Conservation (phyloP, 1,139 yeast species). For the Arxiozyma telluris region DNA sequence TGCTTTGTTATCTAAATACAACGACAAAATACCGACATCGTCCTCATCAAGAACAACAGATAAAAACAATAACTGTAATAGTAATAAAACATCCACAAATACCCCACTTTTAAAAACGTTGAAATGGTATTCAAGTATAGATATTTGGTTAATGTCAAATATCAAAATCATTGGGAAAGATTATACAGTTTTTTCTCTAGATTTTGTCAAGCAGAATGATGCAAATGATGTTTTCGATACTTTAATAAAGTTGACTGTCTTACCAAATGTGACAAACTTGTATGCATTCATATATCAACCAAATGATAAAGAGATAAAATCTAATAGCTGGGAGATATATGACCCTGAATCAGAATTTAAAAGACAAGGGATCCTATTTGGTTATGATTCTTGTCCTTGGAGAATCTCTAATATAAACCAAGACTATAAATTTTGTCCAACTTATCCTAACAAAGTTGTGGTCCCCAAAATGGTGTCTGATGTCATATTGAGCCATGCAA, state of each 20-base stretch:
- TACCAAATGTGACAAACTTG: slow-evolving; percentile 45
- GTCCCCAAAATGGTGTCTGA: slow-evolving; percentile 76
- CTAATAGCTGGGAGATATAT: slow-evolving; percentile 67
- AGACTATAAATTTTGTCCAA: slow-evolving; percentile 58
- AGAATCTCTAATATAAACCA: slow-evolving; percentile 56
- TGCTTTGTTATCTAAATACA: slow-evolving; percentile 25
- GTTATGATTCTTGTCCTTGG: slow-evolving; percentile 41
- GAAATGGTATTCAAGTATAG: slow-evolving; percentile 28
- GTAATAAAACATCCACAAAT: slow-evolving; percentile 6
- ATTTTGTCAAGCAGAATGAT: slow-evolving; percentile 49
- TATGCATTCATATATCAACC: slow-evolving; percentile 67
- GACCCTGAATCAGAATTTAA: slow-evolving; percentile 54
- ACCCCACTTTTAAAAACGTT: slow-evolving; percentile 11
- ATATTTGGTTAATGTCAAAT: slow-evolving; percentile 43
- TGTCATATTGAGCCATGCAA: slow-evolving; percentile 71
- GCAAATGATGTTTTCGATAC: slow-evolving; percentile 69
- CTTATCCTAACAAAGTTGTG: slow-evolving; percentile 62
- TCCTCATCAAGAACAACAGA: background rate
- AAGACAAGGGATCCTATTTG: slow-evolving; percentile 44
- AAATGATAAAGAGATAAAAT: slow-evolving; percentile 43
- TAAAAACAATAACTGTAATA: slow-evolving; percentile 4
- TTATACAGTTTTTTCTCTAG: slow-evolving; percentile 75
- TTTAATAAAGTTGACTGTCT: slow-evolving; percentile 55
- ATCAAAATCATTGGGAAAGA: slow-evolving; percentile 75
- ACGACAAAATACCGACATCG: slow-evolving; percentile 4